Percentiles rank a stretch among this genome's conserved stretches.
Evolutionary conservation across 2,329 filamentous ascomycete species (phyloP).

Genomic region (Apiospora aurea): DNA sequence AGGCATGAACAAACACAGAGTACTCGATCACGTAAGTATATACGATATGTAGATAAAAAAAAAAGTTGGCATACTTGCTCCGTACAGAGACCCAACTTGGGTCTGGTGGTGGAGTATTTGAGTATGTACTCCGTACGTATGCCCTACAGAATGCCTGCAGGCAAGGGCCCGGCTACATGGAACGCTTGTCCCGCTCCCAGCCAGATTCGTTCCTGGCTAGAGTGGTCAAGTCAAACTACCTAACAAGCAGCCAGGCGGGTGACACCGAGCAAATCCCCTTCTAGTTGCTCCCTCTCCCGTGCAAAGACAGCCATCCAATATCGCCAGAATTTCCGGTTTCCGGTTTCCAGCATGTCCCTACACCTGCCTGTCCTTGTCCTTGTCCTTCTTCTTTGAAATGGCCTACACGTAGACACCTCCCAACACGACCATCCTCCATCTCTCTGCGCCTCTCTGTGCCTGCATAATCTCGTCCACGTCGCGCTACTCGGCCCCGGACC

Average conservation of each 20-base stretch:
- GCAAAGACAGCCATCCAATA: not conserved
- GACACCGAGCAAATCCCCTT: not conserved
- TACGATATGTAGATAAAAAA: no score
- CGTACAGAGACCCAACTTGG: not conserved
- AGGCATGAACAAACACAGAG: no score
- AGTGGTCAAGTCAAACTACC: not conserved
- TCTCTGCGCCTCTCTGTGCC: not conserved
- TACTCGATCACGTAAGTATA: no score
- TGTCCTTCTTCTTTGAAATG: not conserved
- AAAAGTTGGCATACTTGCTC: no score
- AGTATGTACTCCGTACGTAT: not conserved
- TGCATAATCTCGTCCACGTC: not conserved
- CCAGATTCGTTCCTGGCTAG: slow-evolving; percentile 14
- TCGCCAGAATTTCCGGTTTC: not conserved
- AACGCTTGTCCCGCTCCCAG: slow-evolving; percentile 4
- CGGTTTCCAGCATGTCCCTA: not conserved
- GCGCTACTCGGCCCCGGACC: not conserved
- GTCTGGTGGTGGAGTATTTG: not conserved
- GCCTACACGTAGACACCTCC: not conserved
- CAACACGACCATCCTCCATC: no score
- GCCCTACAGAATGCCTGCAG: not conserved
- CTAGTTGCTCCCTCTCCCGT: not conserved
- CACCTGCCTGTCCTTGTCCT: not conserved
- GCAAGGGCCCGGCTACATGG: slow-evolving; percentile 7
- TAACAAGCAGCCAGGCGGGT: not conserved